These are phyloP conservation scores for Lactifluus echinatus DNA, from an alignment of 768 basidiomycete genomes.

Conservation along the genomic window DNA sequence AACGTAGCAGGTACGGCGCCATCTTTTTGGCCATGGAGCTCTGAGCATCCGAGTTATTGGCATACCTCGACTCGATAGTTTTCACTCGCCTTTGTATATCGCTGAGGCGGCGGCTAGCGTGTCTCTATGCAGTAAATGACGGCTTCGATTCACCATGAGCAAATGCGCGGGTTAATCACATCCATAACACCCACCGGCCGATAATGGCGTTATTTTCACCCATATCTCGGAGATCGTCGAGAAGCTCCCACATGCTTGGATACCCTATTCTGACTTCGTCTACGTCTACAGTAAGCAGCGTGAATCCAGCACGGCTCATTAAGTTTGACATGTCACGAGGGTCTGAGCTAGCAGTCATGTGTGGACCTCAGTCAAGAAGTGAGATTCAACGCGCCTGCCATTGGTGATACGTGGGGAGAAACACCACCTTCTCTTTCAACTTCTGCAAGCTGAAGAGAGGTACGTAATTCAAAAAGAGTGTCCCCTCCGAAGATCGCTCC, in stretches of 20 bases:
- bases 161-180: not conserved
- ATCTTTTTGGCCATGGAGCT: conserved; percentile 76
- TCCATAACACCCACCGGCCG: conserved; percentile 48
- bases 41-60: conserved; percentile 33
- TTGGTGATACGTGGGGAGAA: conserved; percentile 93
- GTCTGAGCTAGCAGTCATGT: conserved; percentile 38
- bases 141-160: conserved; percentile 32
- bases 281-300: conserved; percentile 86
- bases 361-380: not conserved
- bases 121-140: conserved; percentile 67
- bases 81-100: conserved; percentile 76
- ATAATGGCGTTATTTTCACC: conserved; percentile 91
- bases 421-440: conserved; percentile 92
- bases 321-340: conserved; percentile 90
- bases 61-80: not conserved
- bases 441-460: conserved; percentile 89
- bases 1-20: conserved; percentile 90
- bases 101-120: conserved; percentile 86
- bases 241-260: conserved; percentile 92
- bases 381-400: conserved; percentile 65
- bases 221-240: conserved; percentile 93
- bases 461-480: conserved; percentile 89
- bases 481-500: conserved; percentile 95
- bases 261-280: conserved; percentile 90
- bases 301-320: conserved; percentile 87